A percentile compares a stretch with the other conserved stretches of the same genome.
phyloP scores from a whole-genome alignment of 441 rosid species.

The Adansonia madagascariensis region DNA sequence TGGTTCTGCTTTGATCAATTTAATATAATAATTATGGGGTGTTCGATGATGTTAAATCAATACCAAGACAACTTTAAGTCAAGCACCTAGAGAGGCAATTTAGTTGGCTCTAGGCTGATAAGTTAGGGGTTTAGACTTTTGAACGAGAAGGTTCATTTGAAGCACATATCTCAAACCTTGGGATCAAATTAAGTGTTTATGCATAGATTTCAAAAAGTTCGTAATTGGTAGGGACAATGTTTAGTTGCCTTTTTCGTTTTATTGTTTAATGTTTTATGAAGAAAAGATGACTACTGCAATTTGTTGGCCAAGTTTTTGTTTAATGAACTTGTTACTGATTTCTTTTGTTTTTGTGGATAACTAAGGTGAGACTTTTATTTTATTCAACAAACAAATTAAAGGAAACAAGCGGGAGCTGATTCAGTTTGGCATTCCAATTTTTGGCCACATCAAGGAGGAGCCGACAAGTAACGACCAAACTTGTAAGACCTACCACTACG shows the following conservation, averaged over 20 bases:
- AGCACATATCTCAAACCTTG: neutral
- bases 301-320: constrained; percentile 5
- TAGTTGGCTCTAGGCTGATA: neutral
- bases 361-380: constrained; percentile 81
- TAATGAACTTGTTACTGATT: neutral
- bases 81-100: neutral
- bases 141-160: neutral
- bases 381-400: constrained; percentile 89
- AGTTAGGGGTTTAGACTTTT: neutral
- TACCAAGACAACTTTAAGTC: neutral
- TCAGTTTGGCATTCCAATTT: constrained; percentile 86
- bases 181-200: neutral
- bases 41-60: neutral
- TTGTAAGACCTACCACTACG: constrained; percentile 38
- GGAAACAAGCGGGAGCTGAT: constrained; percentile 92
- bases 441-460: constrained; percentile 69
- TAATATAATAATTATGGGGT: constrained; percentile 2
- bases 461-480: constrained; percentile 42
- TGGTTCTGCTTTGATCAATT: constrained; percentile 16
- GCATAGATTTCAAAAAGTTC: constrained; percentile 4
- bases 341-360: constrained; percentile 20
- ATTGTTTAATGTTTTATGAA: neutral
- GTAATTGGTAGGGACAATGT: neutral
- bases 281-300: neutral
- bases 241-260: constrained; percentile 2